Conservation (phyloP, 805 yeast species). For the Ogataea dorogensis region DNA sequence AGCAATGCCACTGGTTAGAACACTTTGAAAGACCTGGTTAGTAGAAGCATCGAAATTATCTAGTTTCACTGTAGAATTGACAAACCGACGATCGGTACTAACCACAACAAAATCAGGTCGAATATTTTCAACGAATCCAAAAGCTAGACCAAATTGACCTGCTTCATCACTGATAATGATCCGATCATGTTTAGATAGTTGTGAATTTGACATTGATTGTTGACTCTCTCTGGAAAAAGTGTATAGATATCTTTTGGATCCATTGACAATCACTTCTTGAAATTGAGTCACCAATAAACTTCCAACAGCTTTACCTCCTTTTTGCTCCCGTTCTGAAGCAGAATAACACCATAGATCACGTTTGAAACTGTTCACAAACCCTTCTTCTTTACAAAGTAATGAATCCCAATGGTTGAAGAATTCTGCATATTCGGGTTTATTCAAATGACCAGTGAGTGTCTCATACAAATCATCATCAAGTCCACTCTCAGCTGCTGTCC, state of each 20-base stretch:
- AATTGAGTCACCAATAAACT: slow-evolving; percentile 42
- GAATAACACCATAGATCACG: slow-evolving; percentile 70
- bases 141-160: slow-evolving; percentile 73
- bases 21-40: slow-evolving; percentile 54
- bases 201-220: slow-evolving; percentile 38
- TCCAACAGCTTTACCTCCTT: slow-evolving; percentile 59
- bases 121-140: slow-evolving; percentile 53
- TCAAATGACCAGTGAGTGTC: slow-evolving; percentile 49
- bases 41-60: slow-evolving; percentile 41
- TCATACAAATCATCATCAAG: slow-evolving; percentile 47
- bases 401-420: slow-evolving; percentile 76
- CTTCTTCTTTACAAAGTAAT: slow-evolving; percentile 72
- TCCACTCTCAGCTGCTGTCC: slow-evolving; percentile 54
- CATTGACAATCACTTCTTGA: slow-evolving; percentile 22
- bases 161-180: slow-evolving; percentile 75
- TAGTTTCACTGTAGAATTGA: slow-evolving; percentile 37
- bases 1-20: slow-evolving; percentile 31
- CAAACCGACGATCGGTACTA: slow-evolving; percentile 52
- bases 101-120: slow-evolving; percentile 45
- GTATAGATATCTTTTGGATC: slow-evolving; percentile 39
- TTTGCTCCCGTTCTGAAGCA: slow-evolving; percentile 55
- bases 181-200: slow-evolving; percentile 56
- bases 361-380: slow-evolving; percentile 47
- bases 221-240: slow-evolving; percentile 42
- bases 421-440: slow-evolving; percentile 38